Base-by-base conservation (phyloP, 306 rosid species). In the Hippophae tibetana region DNA sequence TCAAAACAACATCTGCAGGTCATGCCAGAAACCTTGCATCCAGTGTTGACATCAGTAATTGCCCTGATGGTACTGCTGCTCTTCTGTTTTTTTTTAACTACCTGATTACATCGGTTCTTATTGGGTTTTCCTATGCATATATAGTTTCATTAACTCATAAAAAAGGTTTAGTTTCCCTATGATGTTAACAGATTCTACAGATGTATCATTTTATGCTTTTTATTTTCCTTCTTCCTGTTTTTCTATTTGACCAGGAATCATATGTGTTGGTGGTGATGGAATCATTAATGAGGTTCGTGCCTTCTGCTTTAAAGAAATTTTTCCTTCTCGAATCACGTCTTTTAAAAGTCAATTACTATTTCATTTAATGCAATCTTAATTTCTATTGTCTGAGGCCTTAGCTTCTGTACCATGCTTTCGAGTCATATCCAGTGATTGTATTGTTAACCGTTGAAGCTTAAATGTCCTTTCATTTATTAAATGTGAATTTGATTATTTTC, bases 251-350 rank as follows among this genome's bases (percentile, higher is more conserved):
- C 47, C 88, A 92, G 99, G 99, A 78, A 92, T 92, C 52, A 88
- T 92, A 66, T 92, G 99, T 69, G 95, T 92, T 38, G 99, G 99
- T 59, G 99, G 99, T 59, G 99, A 92, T 80, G 99, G 99, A 64
- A 86, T 92, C 69, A 92, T 92, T 69, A 92, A 92, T 71, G 99
- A 92, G 99, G 99, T 92, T 65, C 71, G 87, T 14, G n/a, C 61
- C 53, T 59, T 52, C 56, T 41, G 60, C 60, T 64, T 59, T 56
- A 48, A 53, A 49, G 52, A 61, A 47, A 25, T 10, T 38, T 14
- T 42, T 14, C 44, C n/a, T 59, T 38, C 45, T 65, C 11, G 46
- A 69, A 44, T 60, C 59, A 60, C 59, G 60, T 66, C 44, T 57
- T 6, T 13, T 60, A 62, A 59, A 61, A 59, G 31, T 60, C 59